Evolutionary conservation across 2,329 filamentous ascomycete species (phyloP), one percentile per base, ranked within the genome.

Genomic region (Colletotrichum orchidophilum): DNA sequence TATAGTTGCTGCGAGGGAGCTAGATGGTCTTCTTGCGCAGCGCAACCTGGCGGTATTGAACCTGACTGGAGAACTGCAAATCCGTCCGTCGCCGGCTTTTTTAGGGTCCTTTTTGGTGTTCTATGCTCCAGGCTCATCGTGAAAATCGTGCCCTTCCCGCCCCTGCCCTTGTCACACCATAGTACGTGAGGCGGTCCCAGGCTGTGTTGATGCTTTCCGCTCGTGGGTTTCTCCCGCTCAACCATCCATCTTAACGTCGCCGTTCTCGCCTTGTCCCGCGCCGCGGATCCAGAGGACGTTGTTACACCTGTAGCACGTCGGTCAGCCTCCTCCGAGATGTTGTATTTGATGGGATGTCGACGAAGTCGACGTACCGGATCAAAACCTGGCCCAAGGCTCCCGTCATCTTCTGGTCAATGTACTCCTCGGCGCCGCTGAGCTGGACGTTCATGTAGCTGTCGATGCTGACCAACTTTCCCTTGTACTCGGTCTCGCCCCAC

Each of bases 381-480:
- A 99, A 83, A 55, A 99, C 95, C 83, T 97, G 93, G 7, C 96
- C 96, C 75, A 99, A 84, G 59, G 90, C 90, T 68, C 95, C 96
- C 42, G 93, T 94, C 81, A 91, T 92, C 88, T 97, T 93, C 76
- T 94, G 92, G 80, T 95, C 91, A 79, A 97, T 93, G 83, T 92
- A 98, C 83, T 99, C 96, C 84, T 97, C 94, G 62, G 96, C 95
- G 77, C 93, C 92, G 75, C 92, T 91, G 74, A 99, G 89, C 85
- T 98, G 95, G 74, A 99, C 91, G 86, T 99, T 99, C 96, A 99
- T 98, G 87, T 99, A 99, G 80, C 93, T 95, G 85, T 99, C 96
- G 79, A 97, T 94, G 77, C 93, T 96, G 79, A 97, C 93, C 73
- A 99, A 90, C 75, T 90, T 90, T 81, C 96, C 96, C 82, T 96